Evolutionary conservation across 257 asterid genomes (phyloP).

Genomic region (Mentha longifolia): DNA sequence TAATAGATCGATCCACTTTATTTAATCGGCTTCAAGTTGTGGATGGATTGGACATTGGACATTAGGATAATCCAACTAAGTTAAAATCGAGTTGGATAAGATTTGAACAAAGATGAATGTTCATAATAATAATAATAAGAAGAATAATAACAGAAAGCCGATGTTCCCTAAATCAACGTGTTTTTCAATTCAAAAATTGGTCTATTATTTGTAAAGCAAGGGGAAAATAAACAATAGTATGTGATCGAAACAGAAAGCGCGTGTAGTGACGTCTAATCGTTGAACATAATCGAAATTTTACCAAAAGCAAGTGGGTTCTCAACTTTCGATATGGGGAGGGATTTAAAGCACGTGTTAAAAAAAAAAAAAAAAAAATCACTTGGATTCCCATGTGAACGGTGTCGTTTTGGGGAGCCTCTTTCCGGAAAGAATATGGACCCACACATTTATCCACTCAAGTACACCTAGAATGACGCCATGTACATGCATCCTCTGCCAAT

Average conservation of each 20-base stretch:
- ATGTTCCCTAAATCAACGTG: background rate
- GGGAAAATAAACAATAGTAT: too few relatives aligned
- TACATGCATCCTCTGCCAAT: background rate
- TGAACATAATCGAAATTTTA: background rate
- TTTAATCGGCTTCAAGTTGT: background rate
- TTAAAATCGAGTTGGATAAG: background rate
- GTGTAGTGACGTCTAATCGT: background rate
- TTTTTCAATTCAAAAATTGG: background rate
- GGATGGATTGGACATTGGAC: background rate
- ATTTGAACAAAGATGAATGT: background rate
- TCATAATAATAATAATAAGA: too few relatives aligned
- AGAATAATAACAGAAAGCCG: too few relatives aligned
- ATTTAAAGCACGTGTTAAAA: constrained; percentile 26
- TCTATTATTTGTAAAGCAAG: background rate
- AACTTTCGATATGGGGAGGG: background rate
- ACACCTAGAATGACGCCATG: constrained; percentile 19
- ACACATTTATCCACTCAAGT: constrained; percentile 34
- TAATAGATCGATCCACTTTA: too few relatives aligned
- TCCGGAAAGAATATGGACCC: constrained; percentile 32
- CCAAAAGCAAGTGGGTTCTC: constrained; percentile 20
- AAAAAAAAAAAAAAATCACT: background rate
- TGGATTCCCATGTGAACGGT: constrained; percentile 2
- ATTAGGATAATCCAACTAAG: background rate
- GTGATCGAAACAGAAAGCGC: too few relatives aligned
- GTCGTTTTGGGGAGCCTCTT: constrained; percentile 12